Percentiles rank a stretch among this genome's conserved stretches.
phyloP scores from a whole-genome alignment of 1,284 basidiomycete genomes.

The Abortiporus biennis region DNA sequence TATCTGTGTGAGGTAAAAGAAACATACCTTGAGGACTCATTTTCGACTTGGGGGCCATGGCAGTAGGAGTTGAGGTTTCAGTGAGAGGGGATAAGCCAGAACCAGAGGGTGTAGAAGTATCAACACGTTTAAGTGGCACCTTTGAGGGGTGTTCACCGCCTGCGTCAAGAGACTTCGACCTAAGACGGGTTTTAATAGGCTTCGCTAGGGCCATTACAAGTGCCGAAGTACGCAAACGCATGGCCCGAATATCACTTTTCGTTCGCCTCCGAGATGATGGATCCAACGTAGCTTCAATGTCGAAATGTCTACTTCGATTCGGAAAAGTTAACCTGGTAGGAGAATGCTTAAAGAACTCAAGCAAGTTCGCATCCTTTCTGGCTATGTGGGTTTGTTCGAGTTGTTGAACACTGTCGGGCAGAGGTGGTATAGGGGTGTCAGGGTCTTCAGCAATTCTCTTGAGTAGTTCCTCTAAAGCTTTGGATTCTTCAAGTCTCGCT shows the following conservation, averaged over 20 bases:
- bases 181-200: conserved; percentile 6
- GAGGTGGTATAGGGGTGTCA: not conserved
- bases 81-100: too few relatives aligned
- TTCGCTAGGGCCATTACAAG: conserved; percentile 11
- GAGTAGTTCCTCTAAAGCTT: conserved; percentile 11
- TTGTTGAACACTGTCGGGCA: too few relatives aligned
- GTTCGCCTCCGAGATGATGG: conserved; percentile 12
- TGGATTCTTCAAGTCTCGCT: conserved; percentile 28
- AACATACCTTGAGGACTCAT: too few relatives aligned
- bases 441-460: conserved; percentile 7
- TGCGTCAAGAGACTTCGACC: conserved; percentile 10
- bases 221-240: conserved; percentile 17
- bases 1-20: too few relatives aligned
- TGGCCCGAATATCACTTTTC: conserved; percentile 16
- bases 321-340: conserved; percentile 16
- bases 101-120: not conserved
- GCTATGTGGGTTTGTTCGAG: not conserved
- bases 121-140: not conserved
- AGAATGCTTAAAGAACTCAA: conserved; percentile 16
- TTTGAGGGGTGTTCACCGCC: conserved; percentile 6
- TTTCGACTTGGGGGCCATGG: too few relatives aligned
- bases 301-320: conserved; percentile 4
- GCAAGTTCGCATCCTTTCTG: conserved; percentile 14
- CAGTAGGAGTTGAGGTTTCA: too few relatives aligned
- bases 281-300: too few relatives aligned